Base-by-base conservation (phyloP, 1,284 basidiomycete species). In the Ustilago xerochloae region DNA sequence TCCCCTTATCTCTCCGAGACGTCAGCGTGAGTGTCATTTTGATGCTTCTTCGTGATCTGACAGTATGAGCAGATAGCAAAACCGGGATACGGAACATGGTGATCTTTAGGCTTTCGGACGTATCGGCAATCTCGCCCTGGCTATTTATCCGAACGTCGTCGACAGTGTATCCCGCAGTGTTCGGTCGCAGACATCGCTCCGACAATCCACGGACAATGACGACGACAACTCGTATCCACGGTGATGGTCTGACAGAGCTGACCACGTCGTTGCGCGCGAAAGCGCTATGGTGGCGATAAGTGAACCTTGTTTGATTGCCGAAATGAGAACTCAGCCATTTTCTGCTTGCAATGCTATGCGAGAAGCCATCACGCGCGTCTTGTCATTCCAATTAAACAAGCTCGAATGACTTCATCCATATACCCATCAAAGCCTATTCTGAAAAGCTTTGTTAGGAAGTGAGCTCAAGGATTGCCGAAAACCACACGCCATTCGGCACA, bases 241-340 rank as follows among this genome's bases (percentile, higher is more conserved):
- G 12, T 43, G 22, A 13, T 24, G 22, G 8, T 4, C 9, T 20
- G 22, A 7, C 15, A 13, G 29, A 48, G 29, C 8, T 26, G 18
- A 10, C 16, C 4, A 48, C 4, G 22, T 30, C 6, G 13, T 32
- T 28, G 33, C 28, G 46, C 20, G 38, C 33, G n/a, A 59, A 50
- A 20, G 43, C 12, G 52, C 47, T 32, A 48, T 35, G 61, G 53
- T 63, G 48, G 53, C 39, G 53, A 63, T 30, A 26, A 28, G n/a
- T 6, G 18, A 52, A 47, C 33, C 32, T 26, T 52, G 32, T 32
- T 2, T 41, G 38, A 32, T 30, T 39, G 48, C 22, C 30, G 36
- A 45, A 50, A 13, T 35, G 24, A 18, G n/a, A 35, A 50, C 38
- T 50, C 26, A 56, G 59, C 45, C 20, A 8, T n/a, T n/a, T 22